Conservation (phyloP, 169 alveolate genomes). For the Nephromyces sp. region DNA sequence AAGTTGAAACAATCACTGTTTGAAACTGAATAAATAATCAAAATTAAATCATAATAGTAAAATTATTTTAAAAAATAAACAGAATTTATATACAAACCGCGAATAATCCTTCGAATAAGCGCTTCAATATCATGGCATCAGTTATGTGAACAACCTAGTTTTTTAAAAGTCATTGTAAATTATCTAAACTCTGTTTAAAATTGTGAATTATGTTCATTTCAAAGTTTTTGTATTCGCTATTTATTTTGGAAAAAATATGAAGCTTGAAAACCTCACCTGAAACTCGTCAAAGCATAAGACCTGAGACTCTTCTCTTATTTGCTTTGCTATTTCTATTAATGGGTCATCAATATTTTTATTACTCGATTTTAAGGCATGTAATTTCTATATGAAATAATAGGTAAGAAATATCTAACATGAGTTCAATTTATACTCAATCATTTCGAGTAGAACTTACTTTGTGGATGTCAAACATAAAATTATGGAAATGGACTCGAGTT, state of each 20-base stretch:
- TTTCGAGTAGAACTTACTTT: not conserved
- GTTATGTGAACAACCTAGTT: conserved; percentile 61
- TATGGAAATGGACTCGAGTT: conserved; percentile 54
- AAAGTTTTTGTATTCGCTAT: too few relatives aligned
- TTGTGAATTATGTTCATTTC: too few relatives aligned
- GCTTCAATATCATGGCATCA: conserved; percentile 73
- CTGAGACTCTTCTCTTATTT: conserved; percentile 44
- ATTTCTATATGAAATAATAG: too few relatives aligned
- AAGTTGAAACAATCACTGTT: conserved; percentile 53
- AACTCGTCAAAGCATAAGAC: conserved; percentile 74
- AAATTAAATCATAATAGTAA: too few relatives aligned
- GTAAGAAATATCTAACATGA: too few relatives aligned
- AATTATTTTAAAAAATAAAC: too few relatives aligned
- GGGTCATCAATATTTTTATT: conserved; percentile 51
- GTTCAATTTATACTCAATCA: not conserved
- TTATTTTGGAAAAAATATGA: too few relatives aligned
- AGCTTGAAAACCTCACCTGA: conserved; percentile 39
- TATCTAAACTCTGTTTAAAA: too few relatives aligned
- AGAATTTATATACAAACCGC: conserved; percentile 15
- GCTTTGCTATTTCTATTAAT: conserved; percentile 49
- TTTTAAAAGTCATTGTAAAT: too few relatives aligned
- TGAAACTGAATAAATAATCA: too few relatives aligned
- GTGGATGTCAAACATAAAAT: conserved; percentile 59
- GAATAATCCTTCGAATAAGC: conserved; percentile 62
- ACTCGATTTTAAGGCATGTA: conserved; percentile 18